These are phyloP conservation scores for Solanum stenotomum DNA, from an alignment of 257 asterid species.

Conservation along the genomic window DNA sequence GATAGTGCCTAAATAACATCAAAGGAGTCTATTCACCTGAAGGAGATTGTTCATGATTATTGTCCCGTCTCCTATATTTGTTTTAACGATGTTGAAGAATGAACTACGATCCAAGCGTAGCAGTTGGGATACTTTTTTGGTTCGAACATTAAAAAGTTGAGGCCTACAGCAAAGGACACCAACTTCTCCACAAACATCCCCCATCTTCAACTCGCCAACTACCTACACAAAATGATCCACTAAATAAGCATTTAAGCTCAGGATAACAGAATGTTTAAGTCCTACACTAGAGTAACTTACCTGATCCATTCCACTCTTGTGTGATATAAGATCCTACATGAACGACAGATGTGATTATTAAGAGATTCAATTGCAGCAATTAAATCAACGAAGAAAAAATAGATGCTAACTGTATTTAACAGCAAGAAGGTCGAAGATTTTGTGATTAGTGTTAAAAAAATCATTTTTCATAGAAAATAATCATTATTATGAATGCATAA, in stretches of 20 bases:
- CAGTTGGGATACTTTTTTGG: conserved; percentile 71
- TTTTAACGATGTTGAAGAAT: conserved; percentile 58
- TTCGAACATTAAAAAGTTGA: conserved; percentile 56
- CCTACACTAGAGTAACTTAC: conserved; percentile 14
- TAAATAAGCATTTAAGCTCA: neutral
- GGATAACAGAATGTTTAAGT: neutral
- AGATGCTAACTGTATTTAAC: neutral
- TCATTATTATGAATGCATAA: neutral
- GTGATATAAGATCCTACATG: conserved; percentile 64
- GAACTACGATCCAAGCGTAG: conserved; percentile 62
- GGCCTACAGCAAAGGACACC: conserved; percentile 84
- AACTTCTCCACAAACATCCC: conserved; percentile 65
- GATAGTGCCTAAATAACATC: neutral
- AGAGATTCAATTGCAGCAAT: neutral
- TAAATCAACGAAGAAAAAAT: neutral
- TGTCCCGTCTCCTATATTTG: conserved; percentile 79
- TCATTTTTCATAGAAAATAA: neutral
- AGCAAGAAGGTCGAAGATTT: neutral
- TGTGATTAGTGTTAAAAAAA: neutral
- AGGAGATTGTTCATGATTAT: conserved; percentile 76
- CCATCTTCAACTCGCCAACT: conserved; percentile 46
- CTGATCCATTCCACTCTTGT: conserved; percentile 32
- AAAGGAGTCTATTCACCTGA: conserved; percentile 28
- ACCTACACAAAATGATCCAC: conserved; percentile 12
- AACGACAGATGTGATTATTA: conserved; percentile 8